These are phyloP conservation scores for Lentinus brumalis DNA, from an alignment of 768 basidiomycete species.

Conservation along the genomic window DNA sequence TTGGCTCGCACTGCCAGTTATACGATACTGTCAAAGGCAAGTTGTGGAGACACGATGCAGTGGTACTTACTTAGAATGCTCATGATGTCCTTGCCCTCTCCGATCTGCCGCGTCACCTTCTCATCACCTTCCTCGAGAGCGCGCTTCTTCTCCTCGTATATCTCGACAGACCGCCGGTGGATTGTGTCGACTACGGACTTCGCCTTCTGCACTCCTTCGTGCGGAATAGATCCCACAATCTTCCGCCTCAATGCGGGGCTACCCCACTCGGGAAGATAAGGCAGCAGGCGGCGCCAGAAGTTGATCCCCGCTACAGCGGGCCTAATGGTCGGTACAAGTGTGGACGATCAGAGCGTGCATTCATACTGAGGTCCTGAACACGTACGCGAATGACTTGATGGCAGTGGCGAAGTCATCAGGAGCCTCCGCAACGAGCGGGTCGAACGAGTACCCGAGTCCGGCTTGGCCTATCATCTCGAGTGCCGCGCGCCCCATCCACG, in stretches of 20 bases:
- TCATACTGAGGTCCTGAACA: not conserved
- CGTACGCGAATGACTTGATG: constrained; percentile 8
- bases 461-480: constrained; percentile 22
- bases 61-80: constrained; percentile 45
- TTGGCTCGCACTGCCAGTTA: constrained; percentile 24
- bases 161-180: constrained; percentile 4
- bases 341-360: not conserved
- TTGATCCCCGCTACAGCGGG: not conserved
- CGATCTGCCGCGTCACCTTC: constrained; percentile 28
- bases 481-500: constrained; percentile 23
- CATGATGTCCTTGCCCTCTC: constrained; percentile 49
- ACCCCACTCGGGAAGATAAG: not conserved
- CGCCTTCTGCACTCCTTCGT: not conserved
- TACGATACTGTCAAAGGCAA: not conserved
- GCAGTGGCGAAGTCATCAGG: constrained; percentile 15
- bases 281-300: constrained; percentile 1
- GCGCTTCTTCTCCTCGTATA: constrained; percentile 35
- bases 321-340: not conserved
- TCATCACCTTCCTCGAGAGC: constrained; percentile 30
- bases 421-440: constrained; percentile 12
- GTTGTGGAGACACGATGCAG: not conserved
- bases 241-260: not conserved
- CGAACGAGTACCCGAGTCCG: constrained; percentile 23
- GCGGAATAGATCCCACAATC: constrained; percentile 4
- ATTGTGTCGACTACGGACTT: constrained; percentile 4